A percentile compares a stretch with the other conserved stretches of the same genome.
Conservation (phyloP, 768 basidiomycete species). For the Trametopsis cervina region DNA sequence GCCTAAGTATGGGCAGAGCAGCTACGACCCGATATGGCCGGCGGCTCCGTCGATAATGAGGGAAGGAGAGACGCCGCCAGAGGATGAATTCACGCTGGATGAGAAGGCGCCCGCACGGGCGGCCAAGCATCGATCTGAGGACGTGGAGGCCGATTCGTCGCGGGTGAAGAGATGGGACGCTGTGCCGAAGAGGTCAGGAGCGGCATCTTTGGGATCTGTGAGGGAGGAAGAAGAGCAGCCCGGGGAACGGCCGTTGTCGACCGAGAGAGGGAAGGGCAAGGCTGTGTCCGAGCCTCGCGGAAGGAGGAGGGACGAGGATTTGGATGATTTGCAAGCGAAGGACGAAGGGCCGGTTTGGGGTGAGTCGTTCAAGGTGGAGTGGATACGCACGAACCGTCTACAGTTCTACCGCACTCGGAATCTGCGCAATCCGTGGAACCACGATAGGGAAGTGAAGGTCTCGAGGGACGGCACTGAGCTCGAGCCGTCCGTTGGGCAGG, state of each 20-base stretch:
- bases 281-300: slow-evolving; percentile 72
- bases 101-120: slow-evolving; percentile 33
- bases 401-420: slow-evolving; percentile 75
- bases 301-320: slow-evolving; percentile 39
- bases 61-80: background rate
- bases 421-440: slow-evolving; percentile 90
- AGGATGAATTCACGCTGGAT: slow-evolving; percentile 33
- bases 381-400: slow-evolving; percentile 65
- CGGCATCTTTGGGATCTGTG: slow-evolving; percentile 13
- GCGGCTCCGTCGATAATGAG: slow-evolving; percentile 6
- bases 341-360: slow-evolving; percentile 47
- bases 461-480: slow-evolving; percentile 90
- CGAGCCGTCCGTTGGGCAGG: slow-evolving; percentile 69
- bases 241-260: slow-evolving; percentile 9
- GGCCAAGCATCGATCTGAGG: slow-evolving; percentile 13
- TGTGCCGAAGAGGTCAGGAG: background rate
- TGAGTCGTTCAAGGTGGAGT: slow-evolving; percentile 74
- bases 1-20: slow-evolving; percentile 17
- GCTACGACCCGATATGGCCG: slow-evolving; percentile 8
- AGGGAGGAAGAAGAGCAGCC: slow-evolving; percentile 19
- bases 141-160: slow-evolving; percentile 3
- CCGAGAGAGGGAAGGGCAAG: slow-evolving; percentile 17
- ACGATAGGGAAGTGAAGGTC: slow-evolving; percentile 73
- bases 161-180: slow-evolving; percentile 7
- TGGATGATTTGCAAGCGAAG: slow-evolving; percentile 3